A percentile compares a stretch with the other conserved stretches of the same genome.
These are phyloP conservation scores for Ceriops decandra DNA, from an alignment of 345 rosid genomes.

Conservation along the genomic window DNA sequence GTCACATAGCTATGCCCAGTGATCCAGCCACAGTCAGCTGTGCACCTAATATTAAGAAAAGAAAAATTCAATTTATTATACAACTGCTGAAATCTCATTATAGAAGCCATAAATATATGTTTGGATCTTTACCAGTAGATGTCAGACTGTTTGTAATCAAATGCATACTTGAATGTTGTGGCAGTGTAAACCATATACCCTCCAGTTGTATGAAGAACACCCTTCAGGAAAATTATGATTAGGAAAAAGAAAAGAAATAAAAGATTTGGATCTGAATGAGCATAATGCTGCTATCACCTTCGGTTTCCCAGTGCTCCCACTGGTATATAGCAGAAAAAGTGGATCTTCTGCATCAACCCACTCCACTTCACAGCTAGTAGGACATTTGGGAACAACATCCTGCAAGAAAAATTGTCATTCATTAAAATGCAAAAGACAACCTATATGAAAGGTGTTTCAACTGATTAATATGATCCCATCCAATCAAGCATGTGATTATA, in stretches of 20 bases:
- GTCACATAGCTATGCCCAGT: constrained; percentile 99
- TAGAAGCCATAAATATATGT: constrained; percentile 5
- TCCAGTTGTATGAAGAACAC: constrained; percentile 96
- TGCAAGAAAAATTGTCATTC: constrained; percentile 23
- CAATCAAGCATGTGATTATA: not conserved
- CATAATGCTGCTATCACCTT: constrained; percentile 47
- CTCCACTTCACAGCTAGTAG: constrained; percentile 79
- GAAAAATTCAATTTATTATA: constrained; percentile 4
- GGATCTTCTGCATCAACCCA: constrained; percentile 99
- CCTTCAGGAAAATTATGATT: constrained; percentile 43
- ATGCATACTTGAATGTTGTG: constrained; percentile 94
- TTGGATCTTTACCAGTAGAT: constrained; percentile 67
- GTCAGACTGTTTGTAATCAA: constrained; percentile 89
- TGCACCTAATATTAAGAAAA: constrained; percentile 63
- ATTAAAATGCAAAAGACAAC: constrained; percentile 15
- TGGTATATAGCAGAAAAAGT: constrained; percentile 85
- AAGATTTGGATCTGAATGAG: not conserved
- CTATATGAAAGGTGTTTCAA: not conserved
- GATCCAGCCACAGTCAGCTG: constrained; percentile 99
- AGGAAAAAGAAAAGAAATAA: constrained; percentile 12
- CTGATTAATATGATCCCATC: not conserved
- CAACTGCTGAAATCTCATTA: constrained; percentile 4
- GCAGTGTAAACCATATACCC: constrained; percentile 97
- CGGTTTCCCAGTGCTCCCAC: constrained; percentile 99
- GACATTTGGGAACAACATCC: constrained; percentile 80